A percentile compares a stretch with the other conserved stretches of the same genome.
These are phyloP conservation scores for Alternaria triticimaculans DNA, from an alignment of 2,329 filamentous ascomycete species.

Conservation along the genomic window DNA sequence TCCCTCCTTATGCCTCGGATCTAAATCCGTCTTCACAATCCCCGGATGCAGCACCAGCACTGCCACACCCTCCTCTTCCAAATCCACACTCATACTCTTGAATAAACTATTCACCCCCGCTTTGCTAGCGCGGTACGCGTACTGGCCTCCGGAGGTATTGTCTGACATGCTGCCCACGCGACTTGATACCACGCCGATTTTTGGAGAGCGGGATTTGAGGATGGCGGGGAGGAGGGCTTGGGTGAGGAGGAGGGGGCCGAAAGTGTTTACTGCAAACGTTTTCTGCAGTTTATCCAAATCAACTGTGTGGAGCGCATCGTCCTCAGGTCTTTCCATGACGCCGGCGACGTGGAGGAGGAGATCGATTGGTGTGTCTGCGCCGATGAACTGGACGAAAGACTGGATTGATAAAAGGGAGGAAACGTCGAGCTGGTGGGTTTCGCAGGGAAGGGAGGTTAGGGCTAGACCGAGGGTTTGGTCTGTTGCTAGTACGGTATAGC, in stretches of 20 bases:
- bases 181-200: constrained; percentile 52
- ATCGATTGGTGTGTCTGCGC: constrained; percentile 44
- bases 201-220: constrained; percentile 36
- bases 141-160: constrained; percentile 52
- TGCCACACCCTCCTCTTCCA: constrained; percentile 49
- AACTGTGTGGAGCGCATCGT: constrained; percentile 46
- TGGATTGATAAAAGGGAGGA: not conserved
- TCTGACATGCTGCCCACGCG: constrained; percentile 54
- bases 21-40: constrained; percentile 46
- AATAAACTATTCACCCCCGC: constrained; percentile 55
- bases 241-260: constrained; percentile 54
- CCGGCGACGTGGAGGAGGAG: constrained; percentile 49
- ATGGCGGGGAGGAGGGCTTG: constrained; percentile 55
- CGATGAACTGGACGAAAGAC: not conserved
- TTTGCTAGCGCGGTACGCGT: constrained; percentile 55
- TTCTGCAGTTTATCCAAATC: constrained; percentile 37
- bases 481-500: constrained; percentile 42
- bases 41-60: constrained; percentile 55
- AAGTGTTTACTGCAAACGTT: constrained; percentile 55
- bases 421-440: constrained; percentile 36
- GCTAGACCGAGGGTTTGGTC: constrained; percentile 38
- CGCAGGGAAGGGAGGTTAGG: constrained; percentile 41
- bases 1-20: constrained; percentile 34
- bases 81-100: constrained; percentile 53
- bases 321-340: constrained; percentile 39